Evolutionary conservation across 768 basidiomycete species (phyloP), one percentile per base, ranked within the genome.

Genomic region (Boletus barrowsii): DNA sequence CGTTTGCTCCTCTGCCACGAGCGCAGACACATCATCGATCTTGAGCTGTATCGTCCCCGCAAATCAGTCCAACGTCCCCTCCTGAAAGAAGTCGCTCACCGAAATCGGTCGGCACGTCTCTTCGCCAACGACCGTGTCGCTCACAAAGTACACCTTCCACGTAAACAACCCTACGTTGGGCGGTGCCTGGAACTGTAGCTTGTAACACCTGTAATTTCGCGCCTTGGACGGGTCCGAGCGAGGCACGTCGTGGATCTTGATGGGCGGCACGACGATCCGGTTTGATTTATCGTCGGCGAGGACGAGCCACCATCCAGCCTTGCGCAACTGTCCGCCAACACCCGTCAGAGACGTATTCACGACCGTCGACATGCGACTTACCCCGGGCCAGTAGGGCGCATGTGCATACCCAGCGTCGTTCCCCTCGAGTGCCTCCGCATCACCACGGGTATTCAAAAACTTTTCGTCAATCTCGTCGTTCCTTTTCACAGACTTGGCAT

Each of bases 131-230:
- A 88, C 89, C 0, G 92, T 92, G 71, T 98, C 96, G 69, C 90
- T 93, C 56, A 92, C 75, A 40, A 96, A 73, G 64, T 87, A 86
- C 2, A 91, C 78, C 60, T 88, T 92, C 88, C 97, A 98, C 10
- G 89, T 88, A 70, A 94, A 93, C 43, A 88, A 65, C 17, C 93
- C 94, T 3, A 85, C 79, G 45, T 81, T 83, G 22, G 86, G 88
- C 7, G 97, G 97, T 4, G 92, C 94, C 68, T 97, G 95, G 82
- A 98, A 98, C 67, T 93, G 91, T 42, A 97, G 74, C 72, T 91
- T 92, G 78, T 93, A 95, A 17, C 85, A 79, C 51, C 93, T 83
- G 68, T 87, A 89, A 65, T 88, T 82, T 43, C 80, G 75, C 14
- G 78, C 63, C 22, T 62, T 76, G 32, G 72, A 71, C 39, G 73